Percentiles rank a stretch among this genome's conserved stretches.
These are phyloP conservation scores for Aureobasidium sp. DNA, from an alignment of 2,329 filamentous ascomycete species.

Conservation along the genomic window DNA sequence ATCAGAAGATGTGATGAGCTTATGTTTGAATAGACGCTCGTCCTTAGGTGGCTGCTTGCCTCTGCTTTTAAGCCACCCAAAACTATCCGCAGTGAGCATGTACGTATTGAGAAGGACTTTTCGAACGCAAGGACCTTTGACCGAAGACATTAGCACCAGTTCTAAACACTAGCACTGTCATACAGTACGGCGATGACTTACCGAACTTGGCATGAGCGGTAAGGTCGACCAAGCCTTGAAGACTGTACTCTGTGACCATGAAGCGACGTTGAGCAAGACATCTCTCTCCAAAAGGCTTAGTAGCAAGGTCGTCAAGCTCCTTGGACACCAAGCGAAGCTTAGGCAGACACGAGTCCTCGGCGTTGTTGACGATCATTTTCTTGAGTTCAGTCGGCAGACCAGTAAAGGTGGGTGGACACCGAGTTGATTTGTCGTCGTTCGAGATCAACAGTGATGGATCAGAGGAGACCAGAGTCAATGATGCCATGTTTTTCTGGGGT, in stretches of 20 bases:
- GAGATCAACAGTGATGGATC: no score
- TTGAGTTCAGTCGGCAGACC: neutral
- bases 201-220: conserved; percentile 2
- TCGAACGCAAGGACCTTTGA: neutral
- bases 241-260: neutral
- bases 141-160: neutral
- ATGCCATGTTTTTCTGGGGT: no score
- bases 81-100: neutral
- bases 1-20: neutral
- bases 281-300: neutral
- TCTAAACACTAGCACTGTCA: no score
- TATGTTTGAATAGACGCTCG: no score
- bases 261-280: neutral
- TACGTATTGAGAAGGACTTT: neutral
- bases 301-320: neutral
- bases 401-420: neutral
- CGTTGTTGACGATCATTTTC: neutral
- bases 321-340: neutral
- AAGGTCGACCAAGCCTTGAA: neutral
- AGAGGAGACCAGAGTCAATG: no score
- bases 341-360: neutral
- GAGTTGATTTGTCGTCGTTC: no score
- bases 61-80: neutral
- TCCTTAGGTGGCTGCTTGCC: neutral
- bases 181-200: neutral